Conservation (phyloP, 163 green algal genomes). For the Scenedesmus sp. region DNA sequence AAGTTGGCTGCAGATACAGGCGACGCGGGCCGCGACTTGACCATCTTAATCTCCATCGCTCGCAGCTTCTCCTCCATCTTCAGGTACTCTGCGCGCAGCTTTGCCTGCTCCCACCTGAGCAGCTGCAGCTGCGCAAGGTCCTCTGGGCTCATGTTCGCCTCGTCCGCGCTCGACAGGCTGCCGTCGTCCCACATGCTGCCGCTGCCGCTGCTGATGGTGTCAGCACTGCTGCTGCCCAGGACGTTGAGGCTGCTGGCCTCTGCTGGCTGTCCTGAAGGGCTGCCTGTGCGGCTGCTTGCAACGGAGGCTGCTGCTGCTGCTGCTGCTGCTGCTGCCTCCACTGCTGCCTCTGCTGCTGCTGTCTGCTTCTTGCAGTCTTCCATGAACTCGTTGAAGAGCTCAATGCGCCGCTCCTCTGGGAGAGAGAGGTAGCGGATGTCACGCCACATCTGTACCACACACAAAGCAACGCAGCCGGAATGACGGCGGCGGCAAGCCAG, state of each 20-base stretch:
- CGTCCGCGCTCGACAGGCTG: neutral
- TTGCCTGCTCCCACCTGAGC: constrained; percentile 60
- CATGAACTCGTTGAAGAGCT: constrained; percentile 49
- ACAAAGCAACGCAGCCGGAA: neutral
- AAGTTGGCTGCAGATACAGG: neutral
- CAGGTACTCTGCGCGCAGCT: constrained; percentile 71
- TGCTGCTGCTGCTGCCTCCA: constrained; percentile 20
- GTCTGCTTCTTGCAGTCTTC: neutral
- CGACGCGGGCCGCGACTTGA: neutral
- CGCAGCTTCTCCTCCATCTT: constrained; percentile 73
- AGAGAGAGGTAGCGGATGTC: constrained; percentile 56
- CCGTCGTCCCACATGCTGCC: neutral
- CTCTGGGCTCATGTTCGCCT: constrained; percentile 37
- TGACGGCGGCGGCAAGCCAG: neutral
- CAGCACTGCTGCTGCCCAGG: neutral
- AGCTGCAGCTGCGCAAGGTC: constrained; percentile 55
- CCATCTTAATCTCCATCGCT: constrained; percentile 67
- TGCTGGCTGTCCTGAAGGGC: neutral
- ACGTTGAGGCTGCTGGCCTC: neutral
- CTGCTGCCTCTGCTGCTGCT: neutral
- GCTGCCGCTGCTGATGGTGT: constrained; percentile 2
- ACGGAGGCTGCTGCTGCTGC: constrained; percentile 3
- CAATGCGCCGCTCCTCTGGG: constrained; percentile 48
- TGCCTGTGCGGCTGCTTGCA: constrained; percentile 21
- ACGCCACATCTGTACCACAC: constrained; percentile 41